Evolutionary conservation across 805 yeast genomes (phyloP).

Genomic region (Schwanniomyces polymorphus): DNA sequence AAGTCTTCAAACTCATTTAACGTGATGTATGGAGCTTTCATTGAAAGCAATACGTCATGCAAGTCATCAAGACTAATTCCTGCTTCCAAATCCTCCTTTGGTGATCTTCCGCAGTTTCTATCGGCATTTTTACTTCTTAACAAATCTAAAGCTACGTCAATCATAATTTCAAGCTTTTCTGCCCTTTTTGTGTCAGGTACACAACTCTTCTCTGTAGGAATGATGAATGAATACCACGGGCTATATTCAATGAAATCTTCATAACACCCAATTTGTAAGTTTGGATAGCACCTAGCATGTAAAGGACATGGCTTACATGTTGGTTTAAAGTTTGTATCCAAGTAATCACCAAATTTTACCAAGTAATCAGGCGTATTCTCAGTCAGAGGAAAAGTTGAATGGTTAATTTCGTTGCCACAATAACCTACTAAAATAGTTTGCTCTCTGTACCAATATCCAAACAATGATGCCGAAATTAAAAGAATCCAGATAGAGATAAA

Average conservation of each 20-base stretch:
- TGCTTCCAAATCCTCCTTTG: slow-evolving; percentile 41
- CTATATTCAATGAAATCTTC: slow-evolving; percentile 56
- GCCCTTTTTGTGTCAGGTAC: slow-evolving; percentile 72
- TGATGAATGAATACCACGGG: slow-evolving; percentile 61
- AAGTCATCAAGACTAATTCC: slow-evolving; percentile 53
- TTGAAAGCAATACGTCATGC: slow-evolving; percentile 48
- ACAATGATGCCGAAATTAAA: slow-evolving; percentile 36
- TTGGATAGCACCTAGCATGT: slow-evolving; percentile 71
- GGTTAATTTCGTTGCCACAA: slow-evolving; percentile 63
- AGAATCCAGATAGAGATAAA: slow-evolving; percentile 31
- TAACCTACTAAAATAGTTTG: slow-evolving; percentile 66
- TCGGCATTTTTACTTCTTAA: slow-evolving; percentile 70
- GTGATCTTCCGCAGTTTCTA: slow-evolving; percentile 54
- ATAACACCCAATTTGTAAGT: slow-evolving; percentile 64
- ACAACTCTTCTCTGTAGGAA: slow-evolving; percentile 55
- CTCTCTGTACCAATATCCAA: slow-evolving; percentile 62
- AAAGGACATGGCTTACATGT: slow-evolving; percentile 76
- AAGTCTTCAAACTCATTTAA: slow-evolving; percentile 71
- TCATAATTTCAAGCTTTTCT: slow-evolving; percentile 63
- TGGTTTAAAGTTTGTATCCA: slow-evolving; percentile 53
- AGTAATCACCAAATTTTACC: slow-evolving; percentile 38
- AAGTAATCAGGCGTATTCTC: slow-evolving; percentile 28
- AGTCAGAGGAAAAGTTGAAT: slow-evolving; percentile 37
- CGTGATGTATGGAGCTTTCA: slow-evolving; percentile 48
- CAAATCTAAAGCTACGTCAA: slow-evolving; percentile 63